Conservation (phyloP, 1,284 basidiomycete genomes). For the Amylostereum areolatum region DNA sequence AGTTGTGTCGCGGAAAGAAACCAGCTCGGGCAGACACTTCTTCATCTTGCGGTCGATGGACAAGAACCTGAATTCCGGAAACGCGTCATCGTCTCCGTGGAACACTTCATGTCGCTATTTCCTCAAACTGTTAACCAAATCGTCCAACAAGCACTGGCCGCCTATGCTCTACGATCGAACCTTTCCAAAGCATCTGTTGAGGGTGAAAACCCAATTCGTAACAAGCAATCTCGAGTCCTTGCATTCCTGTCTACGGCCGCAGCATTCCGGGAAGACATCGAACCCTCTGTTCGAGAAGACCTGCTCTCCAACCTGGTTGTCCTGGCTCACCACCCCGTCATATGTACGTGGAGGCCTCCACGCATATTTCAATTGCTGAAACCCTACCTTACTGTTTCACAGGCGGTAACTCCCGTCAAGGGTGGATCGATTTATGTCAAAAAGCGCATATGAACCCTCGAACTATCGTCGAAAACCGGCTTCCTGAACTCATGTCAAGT, state of each 20-base stretch:
- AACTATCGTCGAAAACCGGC: slow-evolving; percentile 43
- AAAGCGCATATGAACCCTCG: slow-evolving; percentile 64
- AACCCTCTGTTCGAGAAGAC: slow-evolving; percentile 31
- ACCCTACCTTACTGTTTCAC: neutral
- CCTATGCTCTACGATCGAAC: slow-evolving; percentile 32
- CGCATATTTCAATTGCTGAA: neutral
- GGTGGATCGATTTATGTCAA: slow-evolving; percentile 84
- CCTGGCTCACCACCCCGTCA: slow-evolving; percentile 68
- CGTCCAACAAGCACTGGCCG: slow-evolving; percentile 50
- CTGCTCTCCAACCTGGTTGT: slow-evolving; percentile 55
- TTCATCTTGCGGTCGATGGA: slow-evolving; percentile 64
- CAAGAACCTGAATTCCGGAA: slow-evolving; percentile 48
- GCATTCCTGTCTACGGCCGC: slow-evolving; percentile 45
- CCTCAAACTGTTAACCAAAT: slow-evolving; percentile 48
- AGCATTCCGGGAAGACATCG: slow-evolving; percentile 34
- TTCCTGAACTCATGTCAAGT: slow-evolving; percentile 44
- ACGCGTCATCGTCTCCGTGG: slow-evolving; percentile 38
- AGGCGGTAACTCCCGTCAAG: slow-evolving; percentile 53
- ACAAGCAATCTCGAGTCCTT: slow-evolving; percentile 43
- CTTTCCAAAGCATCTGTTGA: slow-evolving; percentile 17
- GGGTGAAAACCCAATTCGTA: slow-evolving; percentile 28
- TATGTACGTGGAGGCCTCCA: slow-evolving; percentile 35
- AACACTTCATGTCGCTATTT: slow-evolving; percentile 20
- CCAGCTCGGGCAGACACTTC: slow-evolving; percentile 58
- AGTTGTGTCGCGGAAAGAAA: slow-evolving; percentile 29